Evolutionary conservation across 1,284 basidiomycete genomes (phyloP).

Genomic region (Fistulinella cinereoalba): DNA sequence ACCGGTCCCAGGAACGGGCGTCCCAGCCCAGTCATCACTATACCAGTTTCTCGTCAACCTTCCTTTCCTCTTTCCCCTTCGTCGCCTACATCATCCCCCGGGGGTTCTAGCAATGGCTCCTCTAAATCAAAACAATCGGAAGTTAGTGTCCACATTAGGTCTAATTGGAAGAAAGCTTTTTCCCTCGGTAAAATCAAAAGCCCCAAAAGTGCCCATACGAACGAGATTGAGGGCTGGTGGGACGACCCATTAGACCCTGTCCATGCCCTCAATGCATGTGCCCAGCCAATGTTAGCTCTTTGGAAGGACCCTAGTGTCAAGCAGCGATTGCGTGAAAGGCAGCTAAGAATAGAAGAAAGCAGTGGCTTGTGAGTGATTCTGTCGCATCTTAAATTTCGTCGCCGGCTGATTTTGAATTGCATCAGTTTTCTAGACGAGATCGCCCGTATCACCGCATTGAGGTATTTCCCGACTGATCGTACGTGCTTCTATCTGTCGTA

Average conservation of each 20-base stretch:
- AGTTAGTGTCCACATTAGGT: constrained; percentile 58
- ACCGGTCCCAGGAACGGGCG: constrained; percentile 37
- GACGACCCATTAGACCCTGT: constrained; percentile 79
- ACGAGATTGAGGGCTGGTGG: constrained; percentile 77
- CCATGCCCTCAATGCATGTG: constrained; percentile 61
- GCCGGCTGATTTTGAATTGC: constrained; percentile 12
- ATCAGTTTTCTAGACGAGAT: constrained; percentile 76
- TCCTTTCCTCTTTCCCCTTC: constrained; percentile 34
- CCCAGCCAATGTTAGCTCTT: constrained; percentile 61
- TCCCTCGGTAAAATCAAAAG: constrained; percentile 58
- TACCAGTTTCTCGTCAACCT: constrained; percentile 40
- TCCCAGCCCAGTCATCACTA: constrained; percentile 48
- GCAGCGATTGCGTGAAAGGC: constrained; percentile 57
- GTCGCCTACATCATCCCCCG: constrained; percentile 35
- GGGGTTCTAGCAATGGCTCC: constrained; percentile 31
- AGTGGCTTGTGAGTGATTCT: constrained; percentile 67
- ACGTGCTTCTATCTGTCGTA: constrained; percentile 23
- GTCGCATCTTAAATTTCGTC: constrained; percentile 6
- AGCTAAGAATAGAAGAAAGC: constrained; percentile 70
- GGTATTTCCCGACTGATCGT: constrained; percentile 79
- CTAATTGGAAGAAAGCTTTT: constrained; percentile 73
- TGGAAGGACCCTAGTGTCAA: constrained; percentile 68
- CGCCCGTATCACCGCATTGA: constrained; percentile 70
- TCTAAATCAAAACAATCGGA: constrained; percentile 45
- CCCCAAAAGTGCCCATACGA: constrained; percentile 62